Conservation (phyloP, 345 rosid genomes). For the Eucalyptus polyanthemos region DNA sequence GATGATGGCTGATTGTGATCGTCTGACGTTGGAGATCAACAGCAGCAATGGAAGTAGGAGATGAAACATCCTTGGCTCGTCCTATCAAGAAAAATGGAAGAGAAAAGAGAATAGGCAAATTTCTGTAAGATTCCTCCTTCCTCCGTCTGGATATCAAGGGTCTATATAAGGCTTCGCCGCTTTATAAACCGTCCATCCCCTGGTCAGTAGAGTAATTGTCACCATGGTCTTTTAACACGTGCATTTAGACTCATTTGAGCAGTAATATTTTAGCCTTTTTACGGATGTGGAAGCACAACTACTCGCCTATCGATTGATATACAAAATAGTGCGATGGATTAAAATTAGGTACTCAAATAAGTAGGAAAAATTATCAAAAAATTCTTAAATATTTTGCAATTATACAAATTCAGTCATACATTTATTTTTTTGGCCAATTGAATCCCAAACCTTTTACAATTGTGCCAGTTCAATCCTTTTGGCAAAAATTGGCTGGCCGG, state of each 20-base stretch:
- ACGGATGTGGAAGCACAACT: not conserved
- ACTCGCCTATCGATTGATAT: not conserved
- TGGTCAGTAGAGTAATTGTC: not conserved
- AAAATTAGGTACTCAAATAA: not conserved
- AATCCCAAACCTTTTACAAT: fast-evolving
- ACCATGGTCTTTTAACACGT: not conserved
- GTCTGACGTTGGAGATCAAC: not conserved
- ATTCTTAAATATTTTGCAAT: too few relatives aligned
- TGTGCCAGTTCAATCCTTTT: too few relatives aligned
- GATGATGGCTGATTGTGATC: not conserved
- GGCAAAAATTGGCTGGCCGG: too few relatives aligned
- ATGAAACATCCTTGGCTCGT: not conserved
- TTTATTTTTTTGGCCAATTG: too few relatives aligned
- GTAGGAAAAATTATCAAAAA: too few relatives aligned
- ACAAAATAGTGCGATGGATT: not conserved
- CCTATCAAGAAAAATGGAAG: not conserved
- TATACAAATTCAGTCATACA: fast-evolving
- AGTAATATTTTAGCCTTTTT: not conserved
- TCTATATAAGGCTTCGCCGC: not conserved
- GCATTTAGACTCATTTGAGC: not conserved
- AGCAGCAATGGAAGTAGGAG: not conserved
- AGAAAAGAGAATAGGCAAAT: not conserved
- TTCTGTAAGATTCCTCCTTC: not conserved
- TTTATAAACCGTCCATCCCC: not conserved
- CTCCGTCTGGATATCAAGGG: not conserved